Conservation (phyloP, 2,329 filamentous ascomycete genomes). For the Ascochyta lentis region DNA sequence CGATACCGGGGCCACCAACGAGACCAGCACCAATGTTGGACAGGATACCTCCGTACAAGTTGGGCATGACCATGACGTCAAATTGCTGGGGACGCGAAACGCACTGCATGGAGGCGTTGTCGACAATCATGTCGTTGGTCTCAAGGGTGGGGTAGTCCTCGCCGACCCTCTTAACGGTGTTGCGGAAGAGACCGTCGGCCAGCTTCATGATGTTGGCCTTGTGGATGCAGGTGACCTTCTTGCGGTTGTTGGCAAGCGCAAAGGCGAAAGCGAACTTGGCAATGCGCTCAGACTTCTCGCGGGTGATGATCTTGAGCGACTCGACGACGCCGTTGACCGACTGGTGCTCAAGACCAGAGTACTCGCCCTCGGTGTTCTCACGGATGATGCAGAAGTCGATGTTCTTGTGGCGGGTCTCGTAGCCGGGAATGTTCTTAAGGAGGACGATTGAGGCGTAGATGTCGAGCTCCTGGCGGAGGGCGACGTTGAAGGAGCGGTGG, state of each 20-base stretch:
- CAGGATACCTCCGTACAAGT: constrained; percentile 97
- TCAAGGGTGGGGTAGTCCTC: constrained; percentile 96
- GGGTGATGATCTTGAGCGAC: constrained; percentile 99
- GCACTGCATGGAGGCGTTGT: constrained; percentile 99
- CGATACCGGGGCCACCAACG: constrained; percentile 94
- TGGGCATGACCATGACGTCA: constrained; percentile 99
- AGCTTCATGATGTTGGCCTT: constrained; percentile 99
- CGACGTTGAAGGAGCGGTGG: constrained; percentile 99
- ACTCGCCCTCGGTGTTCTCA: constrained; percentile 99
- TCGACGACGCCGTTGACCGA: constrained; percentile 95
- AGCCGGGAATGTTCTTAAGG: constrained; percentile 99
- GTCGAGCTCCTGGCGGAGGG: constrained; percentile 97
- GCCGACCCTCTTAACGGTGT: constrained; percentile 90
- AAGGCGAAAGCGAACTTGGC: constrained; percentile 99
- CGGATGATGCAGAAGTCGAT: constrained; percentile 99
- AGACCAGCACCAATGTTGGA: constrained; percentile 99
- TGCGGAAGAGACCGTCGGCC: constrained; percentile 97
- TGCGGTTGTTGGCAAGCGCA: constrained; percentile 96
- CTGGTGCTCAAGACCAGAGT: constrained; percentile 98
- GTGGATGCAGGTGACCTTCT: constrained; percentile 99
- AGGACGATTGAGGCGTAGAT: constrained; percentile 98
- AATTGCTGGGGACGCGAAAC: constrained; percentile 97
- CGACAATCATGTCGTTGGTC: constrained; percentile 99
- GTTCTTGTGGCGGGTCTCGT: constrained; percentile 95
- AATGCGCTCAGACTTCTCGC: constrained; percentile 98